Conservation (phyloP, 2,329 filamentous ascomycete species). For the Ophiocordyceps camponoti-leonardi region DNA sequence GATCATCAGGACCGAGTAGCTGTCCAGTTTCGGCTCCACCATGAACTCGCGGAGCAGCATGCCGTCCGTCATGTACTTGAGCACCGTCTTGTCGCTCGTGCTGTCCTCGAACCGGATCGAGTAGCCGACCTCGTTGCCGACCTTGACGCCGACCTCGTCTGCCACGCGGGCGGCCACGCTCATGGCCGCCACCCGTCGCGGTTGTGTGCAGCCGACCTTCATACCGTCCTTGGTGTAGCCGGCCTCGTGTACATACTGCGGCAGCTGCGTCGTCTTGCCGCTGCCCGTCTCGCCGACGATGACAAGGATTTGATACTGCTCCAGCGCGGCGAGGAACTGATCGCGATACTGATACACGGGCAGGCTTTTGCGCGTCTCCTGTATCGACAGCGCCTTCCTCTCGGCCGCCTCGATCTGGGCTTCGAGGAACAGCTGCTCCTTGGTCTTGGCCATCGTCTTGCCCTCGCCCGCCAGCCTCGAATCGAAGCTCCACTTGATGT, state of each 20-base stretch:
- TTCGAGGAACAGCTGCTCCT: conserved; percentile 63
- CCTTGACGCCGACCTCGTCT: conserved; percentile 77
- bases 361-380: conserved; percentile 77
- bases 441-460: conserved; percentile 40
- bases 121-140: conserved; percentile 88
- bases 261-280: conserved; percentile 90
- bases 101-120: conserved; percentile 88
- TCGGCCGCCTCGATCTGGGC: conserved; percentile 79
- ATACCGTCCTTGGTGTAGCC: conserved; percentile 71
- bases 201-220: conserved; percentile 88
- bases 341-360: conserved; percentile 83
- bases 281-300: conserved; percentile 90
- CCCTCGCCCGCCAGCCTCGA: conserved; percentile 54
- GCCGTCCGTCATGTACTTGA: conserved; percentile 97
- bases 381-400: conserved; percentile 71
- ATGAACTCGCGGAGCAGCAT: conserved; percentile 84
- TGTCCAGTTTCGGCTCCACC: conserved; percentile 67
- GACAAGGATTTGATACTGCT: conserved; percentile 72
- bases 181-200: conserved; percentile 91
- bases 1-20: conserved; percentile 83
- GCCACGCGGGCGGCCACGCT: conserved; percentile 91
- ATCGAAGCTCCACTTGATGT: conserved; percentile 71
- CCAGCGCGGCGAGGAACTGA: conserved; percentile 71
- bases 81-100: conserved; percentile 74
- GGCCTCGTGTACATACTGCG: conserved; percentile 84